A percentile compares a stretch with the other conserved stretches of the same genome.
These are phyloP conservation scores for Cyberlindnera mycetangii DNA, from an alignment of 805 yeast species.

Conservation along the genomic window DNA sequence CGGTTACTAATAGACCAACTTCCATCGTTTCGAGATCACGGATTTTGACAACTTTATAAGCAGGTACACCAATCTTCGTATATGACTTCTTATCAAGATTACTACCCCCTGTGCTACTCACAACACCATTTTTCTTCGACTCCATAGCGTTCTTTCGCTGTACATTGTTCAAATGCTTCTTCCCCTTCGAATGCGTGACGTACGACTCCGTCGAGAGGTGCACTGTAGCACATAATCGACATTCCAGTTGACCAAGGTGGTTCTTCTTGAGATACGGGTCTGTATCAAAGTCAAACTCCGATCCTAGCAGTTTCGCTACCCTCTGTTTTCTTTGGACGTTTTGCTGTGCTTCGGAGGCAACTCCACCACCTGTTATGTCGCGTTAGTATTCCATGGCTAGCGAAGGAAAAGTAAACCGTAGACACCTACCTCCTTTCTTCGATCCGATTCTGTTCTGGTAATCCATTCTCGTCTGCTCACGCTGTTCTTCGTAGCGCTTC, in stretches of 20 bases:
- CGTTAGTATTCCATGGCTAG: slow-evolving; percentile 6
- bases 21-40: slow-evolving; percentile 52
- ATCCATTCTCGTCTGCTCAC: slow-evolving; percentile 62
- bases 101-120: slow-evolving; percentile 26
- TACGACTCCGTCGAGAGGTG: slow-evolving; percentile 81
- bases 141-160: slow-evolving; percentile 53
- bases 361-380: slow-evolving; percentile 53
- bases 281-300: slow-evolving; percentile 51
- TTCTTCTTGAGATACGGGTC: slow-evolving; percentile 87
- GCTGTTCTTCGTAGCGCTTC: no score
- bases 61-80: slow-evolving; percentile 64
- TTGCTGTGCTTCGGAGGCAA: slow-evolving; percentile 70
- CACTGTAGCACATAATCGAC: slow-evolving; percentile 78
- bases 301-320: slow-evolving; percentile 39
- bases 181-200: slow-evolving; percentile 79
- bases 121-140: slow-evolving; percentile 3
- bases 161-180: slow-evolving; percentile 73
- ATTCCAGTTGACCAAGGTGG: slow-evolving; percentile 81
- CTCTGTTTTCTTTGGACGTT: slow-evolving; percentile 68
- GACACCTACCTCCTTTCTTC: slow-evolving; percentile 62
- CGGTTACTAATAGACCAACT: slow-evolving; percentile 66
- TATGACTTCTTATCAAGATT: slow-evolving; percentile 17
- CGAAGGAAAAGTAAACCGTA: not conserved
- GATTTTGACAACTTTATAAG: slow-evolving; percentile 63
- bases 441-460: slow-evolving; percentile 88